Conservation (phyloP, 495 filamentous ascomycete species). For the Neurospora discreta region DNA sequence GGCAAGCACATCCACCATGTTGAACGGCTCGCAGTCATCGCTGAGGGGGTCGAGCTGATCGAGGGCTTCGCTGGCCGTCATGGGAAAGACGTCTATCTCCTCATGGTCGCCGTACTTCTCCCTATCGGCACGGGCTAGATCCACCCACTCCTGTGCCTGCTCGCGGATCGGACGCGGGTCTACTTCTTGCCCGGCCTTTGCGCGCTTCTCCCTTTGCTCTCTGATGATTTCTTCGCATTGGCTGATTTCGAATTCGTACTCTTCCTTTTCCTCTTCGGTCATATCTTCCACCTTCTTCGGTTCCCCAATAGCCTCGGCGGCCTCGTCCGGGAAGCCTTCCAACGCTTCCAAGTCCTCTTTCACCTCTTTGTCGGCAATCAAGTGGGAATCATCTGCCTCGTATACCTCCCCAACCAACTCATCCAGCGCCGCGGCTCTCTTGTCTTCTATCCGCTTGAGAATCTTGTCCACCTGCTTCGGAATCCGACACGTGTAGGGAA, state of each 20-base stretch:
- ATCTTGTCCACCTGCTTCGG: conserved; percentile 59
- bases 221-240: not conserved
- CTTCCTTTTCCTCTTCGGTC: not conserved
- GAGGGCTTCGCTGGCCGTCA: not conserved
- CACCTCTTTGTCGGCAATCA: not conserved
- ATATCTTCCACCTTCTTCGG: not conserved
- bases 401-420: conserved; percentile 13
- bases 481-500: conserved; percentile 72
- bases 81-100: not conserved
- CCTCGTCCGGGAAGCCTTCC: not conserved
- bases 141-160: not conserved
- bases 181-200: not conserved
- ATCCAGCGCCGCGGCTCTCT: conserved; percentile 27
- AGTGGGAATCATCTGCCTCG: not conserved
- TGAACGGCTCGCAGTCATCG: not conserved
- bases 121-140: not conserved
- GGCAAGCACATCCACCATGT: conserved; percentile 17
- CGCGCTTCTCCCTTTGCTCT: not conserved
- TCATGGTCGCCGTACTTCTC: not conserved
- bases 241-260: not conserved
- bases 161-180: not conserved
- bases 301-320: not conserved
- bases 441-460: conserved; percentile 31
- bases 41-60: not conserved
- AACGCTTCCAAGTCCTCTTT: not conserved